Percentiles rank a stretch among this genome's conserved stretches.
Conservation (phyloP, 352 stramenopile genomes). For the Phytophthora syringae region DNA sequence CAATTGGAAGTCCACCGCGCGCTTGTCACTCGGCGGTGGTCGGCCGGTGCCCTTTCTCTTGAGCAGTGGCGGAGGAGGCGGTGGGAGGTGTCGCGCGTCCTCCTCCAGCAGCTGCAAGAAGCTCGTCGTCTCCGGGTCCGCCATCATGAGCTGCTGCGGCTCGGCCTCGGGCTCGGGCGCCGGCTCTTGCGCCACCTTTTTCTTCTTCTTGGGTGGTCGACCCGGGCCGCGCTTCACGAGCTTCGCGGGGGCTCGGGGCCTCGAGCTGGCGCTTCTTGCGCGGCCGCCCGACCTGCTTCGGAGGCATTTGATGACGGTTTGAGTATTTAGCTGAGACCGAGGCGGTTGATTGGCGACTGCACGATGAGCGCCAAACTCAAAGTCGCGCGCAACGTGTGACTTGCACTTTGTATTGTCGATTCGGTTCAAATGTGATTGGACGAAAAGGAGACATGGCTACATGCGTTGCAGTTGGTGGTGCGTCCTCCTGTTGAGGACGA, state of each 20-base stretch:
- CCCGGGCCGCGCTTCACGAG: slow-evolving; percentile 14
- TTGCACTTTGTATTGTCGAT: slow-evolving; percentile 27
- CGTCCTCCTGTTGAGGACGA: slow-evolving; percentile 1
- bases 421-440: slow-evolving; percentile 8
- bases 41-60: slow-evolving; percentile 15
- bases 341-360: slow-evolving; percentile 41
- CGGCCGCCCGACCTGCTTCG: slow-evolving; percentile 11
- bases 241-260: slow-evolving; percentile 9
- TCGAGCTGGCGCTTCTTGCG: slow-evolving; percentile 40
- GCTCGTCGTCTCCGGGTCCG: slow-evolving; percentile 31
- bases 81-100: slow-evolving; percentile 25
- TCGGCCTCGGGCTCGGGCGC: slow-evolving; percentile 5
- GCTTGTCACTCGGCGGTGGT: slow-evolving; percentile 7
- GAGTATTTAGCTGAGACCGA: slow-evolving; percentile 7
- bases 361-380: slow-evolving; percentile 32
- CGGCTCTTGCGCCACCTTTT: not conserved
- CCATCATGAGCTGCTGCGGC: not conserved
- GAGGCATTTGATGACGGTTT: slow-evolving; percentile 18
- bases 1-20: slow-evolving; percentile 39
- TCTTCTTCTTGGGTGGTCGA: slow-evolving; percentile 27
- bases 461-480: not conserved
- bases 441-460: slow-evolving; percentile 11
- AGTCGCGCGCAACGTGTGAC: slow-evolving; percentile 24
- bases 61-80: slow-evolving; percentile 1
- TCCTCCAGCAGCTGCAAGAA: slow-evolving; percentile 43